Evolutionary conservation across 1,284 basidiomycete species (phyloP), one percentile per base, ranked within the genome.

Genomic region (Ustilago loliicola): DNA sequence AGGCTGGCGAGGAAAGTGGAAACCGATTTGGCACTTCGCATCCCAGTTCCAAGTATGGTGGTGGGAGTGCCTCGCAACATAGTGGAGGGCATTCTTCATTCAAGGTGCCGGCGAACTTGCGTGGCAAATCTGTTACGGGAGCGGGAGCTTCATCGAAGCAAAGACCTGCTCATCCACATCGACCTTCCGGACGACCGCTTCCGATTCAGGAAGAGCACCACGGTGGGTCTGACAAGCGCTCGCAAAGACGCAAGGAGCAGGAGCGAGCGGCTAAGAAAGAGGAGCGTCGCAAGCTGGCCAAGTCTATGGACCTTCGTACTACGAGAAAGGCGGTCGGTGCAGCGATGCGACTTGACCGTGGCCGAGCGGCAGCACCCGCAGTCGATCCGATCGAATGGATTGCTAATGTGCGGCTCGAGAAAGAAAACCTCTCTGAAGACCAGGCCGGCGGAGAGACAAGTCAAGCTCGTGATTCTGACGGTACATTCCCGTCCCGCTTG

Each of bases 361-460:
- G 66, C 21, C 63, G 75, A 4, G 30, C 67, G 30, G 62, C 71
- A 8, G 75, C 66, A 15, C 61, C 75, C 2, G 67, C 67, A 2
- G 71, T 78, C 8, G 80, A 82, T 23, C 74, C 80, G 15, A 65
- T 81, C 30, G 78, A 75, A 17, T 80, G 77, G 80, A 81, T 83
- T 36, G 69, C 79, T 42, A 77, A 81, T 32, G 79, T 80, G 29
- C 63, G 77, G 1, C 62, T 81, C 34, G 73, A 77, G 34, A 76
- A 80, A 50, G 68, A 80, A n/a, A 48, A 58, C 29, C 34, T 60
- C 0, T 64, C 64, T 13, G 70, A 73, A 23, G 71, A 67, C 11
- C 61, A 67, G 23, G 53, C 61, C 0, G 70, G 65, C 25, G 65
- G 58, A 10, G 64, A 67, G 52, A 55, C 59, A 11, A 66, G 68